Base-by-base conservation (phyloP, 2,329 filamentous ascomycete genomes). In the Alternaria angustiovoidea region DNA sequence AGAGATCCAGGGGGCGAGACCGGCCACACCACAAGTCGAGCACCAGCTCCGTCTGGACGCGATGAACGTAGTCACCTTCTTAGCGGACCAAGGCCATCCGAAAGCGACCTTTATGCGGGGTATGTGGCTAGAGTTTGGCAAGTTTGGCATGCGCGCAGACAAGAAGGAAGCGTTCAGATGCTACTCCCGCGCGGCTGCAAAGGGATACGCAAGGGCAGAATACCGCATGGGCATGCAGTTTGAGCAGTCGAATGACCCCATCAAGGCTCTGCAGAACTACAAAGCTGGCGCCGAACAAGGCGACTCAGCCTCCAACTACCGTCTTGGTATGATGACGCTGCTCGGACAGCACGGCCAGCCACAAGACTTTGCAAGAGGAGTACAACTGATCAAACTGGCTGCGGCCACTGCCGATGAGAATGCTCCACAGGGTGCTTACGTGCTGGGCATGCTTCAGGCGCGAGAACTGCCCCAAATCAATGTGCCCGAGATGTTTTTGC, bases 211-310 rank as follows among this genome's bases (percentile, higher is more conserved):
- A 22, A 86, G 95, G 69, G 94, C 95, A 20, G 93, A 98, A 78
- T 99, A 99, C 79, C 89, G 95, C 47, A 96, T 99, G 81, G 95
- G 95, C 64, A 99, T 98, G 94, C 91, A 97, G 58, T 98, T 94
- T 76, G 95, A 99, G 80, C 93, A 91, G 77, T 94, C 93, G 5
- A 96, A 96, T 74, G 94, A 99, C 73, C 90, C 93, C 61, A 86
- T 89, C 64, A 97, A 96, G 78, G 95, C 95, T 6, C 89, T 97
- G 73, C 89, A 90, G 72, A 94, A 98, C 78, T 99, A 98, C 79
- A 88, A 93, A 66, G 86, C 87, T 48, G 95, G 95, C 51, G 89
- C 95, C 51, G 86, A 88, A 51, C 83, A 89, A 68, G 89, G 89
- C 24, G 95, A 99, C 80, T 97, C 95, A 16, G 95, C 95, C 4